These are phyloP conservation scores for Hymenoscyphus repandus DNA, from an alignment of 2,329 filamentous ascomycete genomes.

Conservation along the genomic window DNA sequence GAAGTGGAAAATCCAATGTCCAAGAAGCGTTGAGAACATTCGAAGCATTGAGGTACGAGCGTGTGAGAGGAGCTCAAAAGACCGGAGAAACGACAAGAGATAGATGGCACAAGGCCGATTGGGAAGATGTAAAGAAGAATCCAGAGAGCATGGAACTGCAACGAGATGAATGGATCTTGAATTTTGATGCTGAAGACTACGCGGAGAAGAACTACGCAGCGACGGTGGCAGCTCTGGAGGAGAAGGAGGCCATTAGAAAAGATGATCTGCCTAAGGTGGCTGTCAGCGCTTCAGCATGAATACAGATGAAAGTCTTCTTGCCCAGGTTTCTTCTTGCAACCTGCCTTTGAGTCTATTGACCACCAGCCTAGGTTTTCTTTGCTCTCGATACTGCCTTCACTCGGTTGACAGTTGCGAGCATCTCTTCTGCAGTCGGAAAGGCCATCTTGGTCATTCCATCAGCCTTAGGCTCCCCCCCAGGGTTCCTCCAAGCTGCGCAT, in stretches of 20 bases:
- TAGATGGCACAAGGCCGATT: conserved; percentile 23
- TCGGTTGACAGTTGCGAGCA: too few species aligned
- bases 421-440: too few species aligned
- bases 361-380: too few species aligned
- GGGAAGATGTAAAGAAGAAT: conserved; percentile 22
- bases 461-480: too few species aligned
- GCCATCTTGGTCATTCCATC: too few species aligned
- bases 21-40: conserved; percentile 18
- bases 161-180: conserved; percentile 20
- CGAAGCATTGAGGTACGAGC: conserved; percentile 22
- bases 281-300: too few species aligned
- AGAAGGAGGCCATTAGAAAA: neutral
- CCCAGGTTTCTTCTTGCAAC: too few species aligned
- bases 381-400: too few species aligned
- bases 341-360: too few species aligned
- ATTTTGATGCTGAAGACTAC: conserved; percentile 23
- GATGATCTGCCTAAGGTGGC: neutral
- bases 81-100: conserved; percentile 21
- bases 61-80: conserved; percentile 23
- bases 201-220: conserved; percentile 20
- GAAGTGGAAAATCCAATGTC: conserved; percentile 16
- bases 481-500: too few species aligned
- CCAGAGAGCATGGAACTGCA: conserved; percentile 19
- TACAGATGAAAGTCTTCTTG: too few species aligned
- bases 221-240: conserved; percentile 13